Evolutionary conservation across 345 rosid genomes (phyloP), one percentile per base, ranked within the genome.

Genomic region (Euphorbia tirucalli): DNA sequence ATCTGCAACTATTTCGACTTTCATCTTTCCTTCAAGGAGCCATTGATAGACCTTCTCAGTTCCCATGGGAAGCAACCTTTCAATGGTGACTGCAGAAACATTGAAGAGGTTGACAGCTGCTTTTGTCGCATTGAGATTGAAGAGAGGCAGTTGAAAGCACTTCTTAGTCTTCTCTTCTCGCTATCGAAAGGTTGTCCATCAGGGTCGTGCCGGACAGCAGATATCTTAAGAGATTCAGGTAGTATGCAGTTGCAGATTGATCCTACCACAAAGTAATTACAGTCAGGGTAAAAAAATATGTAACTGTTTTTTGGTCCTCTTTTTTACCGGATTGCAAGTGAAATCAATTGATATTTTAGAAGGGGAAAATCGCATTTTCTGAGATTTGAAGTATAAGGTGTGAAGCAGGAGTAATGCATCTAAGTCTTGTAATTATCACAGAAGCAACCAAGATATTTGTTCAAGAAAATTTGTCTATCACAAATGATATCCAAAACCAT

Each of bases 191-290:
- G 84, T 71, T 90, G 83, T 39, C 76, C 80, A 61, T 83, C 75
- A 3, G 96, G 91, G 54, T 93, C 92, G 13, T 86, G 91, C 46
- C 46, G 74, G 43, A 87, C 93, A 9, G 86, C 84, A 18, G 94
- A 75, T 9, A 84, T 82, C 83, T 87, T 89, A 24, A 96, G 91
- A 58, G 95, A 74, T 75, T 96, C 91, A 0, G 99, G 95, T 72
- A 96, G 97, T 35, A 96, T 74, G 78, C 97, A 96, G 79, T 89
- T 96, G 85, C 99, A 96, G 52, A 86, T 70, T 44, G 98, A 91
- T 82, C 99, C 99, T 96, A 65, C 15, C 19, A 44, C n/a, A 16
- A 60, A 14, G 14, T 7, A 67, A 11, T 19, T 35, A 58, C 30
- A 21, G n/a, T 25, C 18, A 61, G 11, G 13, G 35, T 48, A n/a